Evolutionary conservation across 1,284 basidiomycete genomes (phyloP), one percentile per base, ranked within the genome.

Genomic region (Butyriboletus regius): DNA sequence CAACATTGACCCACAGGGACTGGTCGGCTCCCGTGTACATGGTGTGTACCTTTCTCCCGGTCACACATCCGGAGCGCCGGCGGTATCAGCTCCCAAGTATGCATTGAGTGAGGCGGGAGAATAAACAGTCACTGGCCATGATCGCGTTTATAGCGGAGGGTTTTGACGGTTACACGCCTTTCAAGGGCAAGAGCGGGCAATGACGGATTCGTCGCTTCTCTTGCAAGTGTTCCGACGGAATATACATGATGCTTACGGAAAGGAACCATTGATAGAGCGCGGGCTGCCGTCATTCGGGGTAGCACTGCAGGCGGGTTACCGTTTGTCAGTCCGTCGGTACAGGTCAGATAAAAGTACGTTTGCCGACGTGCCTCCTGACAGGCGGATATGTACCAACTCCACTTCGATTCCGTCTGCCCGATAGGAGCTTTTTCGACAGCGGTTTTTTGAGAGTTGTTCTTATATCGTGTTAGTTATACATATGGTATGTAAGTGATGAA

Each of bases 141-240:
- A 4, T 37, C 26, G 48, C 40, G 32, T 64, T 57, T 8, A 52
- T 56, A 15, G 46, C 55, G 18, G 47, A 43, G 8, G 55, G 54
- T 3, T 60, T 47, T 20, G 53, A 62, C 20, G 43, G 43, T 20
- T 53, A 53, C 35, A 43, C 15, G 22, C 34, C 43, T 28, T 51
- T 58, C 46, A 47, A 39, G 38, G 46, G 29, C 2, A 40, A 13
- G 57, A 57, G 42, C 50, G 48, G 2, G 53, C 36, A 4, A 53
- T 55, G 50, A 55, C 50, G 13, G 51, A 60, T 46, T 54, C 44
- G 6, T 56, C 53, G 6, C 47, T 56, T 15, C 20, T 54, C 43
- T 35, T 63, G 45, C 44, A 48, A n/a, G 34, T 46, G 26, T 57
- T 57, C 53, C 57, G 44, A 40, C 43, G 48, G 50, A 33, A 52